Conservation (phyloP, 345 rosid genomes). For the Ailanthus altissimus region DNA sequence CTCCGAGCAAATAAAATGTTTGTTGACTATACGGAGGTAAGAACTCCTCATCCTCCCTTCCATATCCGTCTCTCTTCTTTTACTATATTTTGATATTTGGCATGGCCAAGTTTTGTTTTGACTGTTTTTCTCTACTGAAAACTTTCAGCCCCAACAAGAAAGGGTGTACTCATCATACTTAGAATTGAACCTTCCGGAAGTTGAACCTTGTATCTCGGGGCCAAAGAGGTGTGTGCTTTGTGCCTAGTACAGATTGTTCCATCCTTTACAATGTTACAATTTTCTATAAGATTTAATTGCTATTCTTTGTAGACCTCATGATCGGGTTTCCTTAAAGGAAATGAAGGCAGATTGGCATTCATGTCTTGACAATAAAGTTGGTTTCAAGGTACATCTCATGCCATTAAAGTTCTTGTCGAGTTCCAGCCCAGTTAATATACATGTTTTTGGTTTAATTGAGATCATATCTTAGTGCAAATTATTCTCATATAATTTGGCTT, state of each 20-base stretch:
- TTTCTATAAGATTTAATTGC: constrained; percentile 7
- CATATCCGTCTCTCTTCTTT: background rate
- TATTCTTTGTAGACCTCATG: constrained; percentile 78
- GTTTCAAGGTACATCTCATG: constrained; percentile 69
- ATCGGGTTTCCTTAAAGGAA: constrained; percentile 84
- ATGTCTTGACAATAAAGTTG: constrained; percentile 84
- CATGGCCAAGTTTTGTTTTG: constrained; percentile 13
- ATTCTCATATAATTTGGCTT: constrained; percentile 3
- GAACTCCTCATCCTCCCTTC: background rate
- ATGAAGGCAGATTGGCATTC: constrained; percentile 99
- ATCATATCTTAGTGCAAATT: background rate
- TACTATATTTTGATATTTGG: background rate
- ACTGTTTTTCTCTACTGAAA: constrained; percentile 5
- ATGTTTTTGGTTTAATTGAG: background rate
- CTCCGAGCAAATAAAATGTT: constrained; percentile 97
- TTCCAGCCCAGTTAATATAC: background rate
- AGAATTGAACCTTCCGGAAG: constrained; percentile 70
- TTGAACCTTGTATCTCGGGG: constrained; percentile 96
- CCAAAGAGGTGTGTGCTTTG: constrained; percentile 74
- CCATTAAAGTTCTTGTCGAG: constrained; percentile 10
- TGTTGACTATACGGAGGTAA: constrained; percentile 90
- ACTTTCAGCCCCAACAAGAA: constrained; percentile 76
- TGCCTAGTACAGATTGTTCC: constrained; percentile 1
- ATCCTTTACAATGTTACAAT: background rate
- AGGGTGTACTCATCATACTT: constrained; percentile 84